phyloP scores from a whole-genome alignment of 805 yeast species.

The Schwanniomyces polymorphus region DNA sequence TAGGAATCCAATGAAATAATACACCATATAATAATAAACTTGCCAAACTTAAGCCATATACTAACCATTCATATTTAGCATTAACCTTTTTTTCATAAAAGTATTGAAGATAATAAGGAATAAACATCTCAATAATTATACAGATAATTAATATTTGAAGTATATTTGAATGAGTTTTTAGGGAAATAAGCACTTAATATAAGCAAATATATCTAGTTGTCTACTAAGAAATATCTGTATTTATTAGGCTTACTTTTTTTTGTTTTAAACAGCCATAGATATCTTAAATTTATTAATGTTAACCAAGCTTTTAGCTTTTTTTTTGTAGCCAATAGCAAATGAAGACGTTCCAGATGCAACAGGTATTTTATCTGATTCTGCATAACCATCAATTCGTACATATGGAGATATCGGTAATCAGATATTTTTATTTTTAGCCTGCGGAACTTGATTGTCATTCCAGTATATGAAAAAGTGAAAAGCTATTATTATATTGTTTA shows the following conservation, averaged over 20 bases:
- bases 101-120: slow-evolving; percentile 38
- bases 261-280: background rate
- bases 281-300: background rate
- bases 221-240: background rate
- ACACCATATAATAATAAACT: slow-evolving; percentile 37
- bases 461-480: background rate
- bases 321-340: background rate
- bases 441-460: too few relatives aligned
- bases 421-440: background rate
- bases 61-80: slow-evolving; percentile 34
- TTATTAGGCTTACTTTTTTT: background rate
- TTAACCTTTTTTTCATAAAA: slow-evolving; percentile 38
- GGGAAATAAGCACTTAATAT: background rate
- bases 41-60: slow-evolving; percentile 23
- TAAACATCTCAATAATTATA: slow-evolving; percentile 12
- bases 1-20: slow-evolving; percentile 44
- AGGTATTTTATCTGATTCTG: background rate
- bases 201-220: background rate
- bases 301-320: background rate
- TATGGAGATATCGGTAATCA: background rate
- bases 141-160: background rate
- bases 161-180: background rate
- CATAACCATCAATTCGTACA: background rate
- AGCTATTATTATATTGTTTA: background rate
- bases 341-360: background rate